Evolutionary conservation across 129 eudicot genomes (phyloP), one percentile per base, ranked within the genome.

Genomic region (Ambrosia artemisiifolia): DNA sequence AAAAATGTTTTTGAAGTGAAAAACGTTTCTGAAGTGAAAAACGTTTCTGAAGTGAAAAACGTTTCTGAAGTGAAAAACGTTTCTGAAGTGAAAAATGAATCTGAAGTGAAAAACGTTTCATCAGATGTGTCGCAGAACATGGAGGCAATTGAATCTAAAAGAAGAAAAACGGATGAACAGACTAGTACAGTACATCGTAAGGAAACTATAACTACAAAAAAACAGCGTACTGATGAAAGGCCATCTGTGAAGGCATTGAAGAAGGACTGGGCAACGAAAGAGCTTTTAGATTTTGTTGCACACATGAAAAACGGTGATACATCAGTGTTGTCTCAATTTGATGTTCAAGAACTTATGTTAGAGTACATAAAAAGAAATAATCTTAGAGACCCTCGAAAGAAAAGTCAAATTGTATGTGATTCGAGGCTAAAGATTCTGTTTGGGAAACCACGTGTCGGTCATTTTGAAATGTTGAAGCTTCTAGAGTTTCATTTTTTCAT

Each of bases 381-480:
- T 78, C 94, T 92, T 11, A 84, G 86, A 16, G 96, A 86, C 63
- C 97, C 91, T 46, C 93, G 77, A 19, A 85, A 70, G 69, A 86
- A 88, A 76, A 86, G 94, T 74, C 96, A 92, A 79, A 84, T 92
- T 3, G 65, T 86, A 20, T 92, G 97, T 79, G 97, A 92, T 81
- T 63, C 36, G 32, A 85, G 96, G 87, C 88, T 92, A 54, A 73
- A 72, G 70, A 81, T 47, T 81, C 75, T 92, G 43, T 92, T 92
- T 77, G 87, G 88, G 44, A 92, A 83, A 77, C 83, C 85, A 61
- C 80, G 89, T n/a, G 92, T 89, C 70, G 94, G 92, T 44, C 96
- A 81, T 63, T 83, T 85, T 73, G 98, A 92, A 77, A 89, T 86
- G 98, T 80, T 83, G 35, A 85, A 85, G 85, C 91, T 88, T 85